Base-by-base conservation (phyloP, 2,329 filamentous ascomycete species). In the Alternaria gaisen region DNA sequence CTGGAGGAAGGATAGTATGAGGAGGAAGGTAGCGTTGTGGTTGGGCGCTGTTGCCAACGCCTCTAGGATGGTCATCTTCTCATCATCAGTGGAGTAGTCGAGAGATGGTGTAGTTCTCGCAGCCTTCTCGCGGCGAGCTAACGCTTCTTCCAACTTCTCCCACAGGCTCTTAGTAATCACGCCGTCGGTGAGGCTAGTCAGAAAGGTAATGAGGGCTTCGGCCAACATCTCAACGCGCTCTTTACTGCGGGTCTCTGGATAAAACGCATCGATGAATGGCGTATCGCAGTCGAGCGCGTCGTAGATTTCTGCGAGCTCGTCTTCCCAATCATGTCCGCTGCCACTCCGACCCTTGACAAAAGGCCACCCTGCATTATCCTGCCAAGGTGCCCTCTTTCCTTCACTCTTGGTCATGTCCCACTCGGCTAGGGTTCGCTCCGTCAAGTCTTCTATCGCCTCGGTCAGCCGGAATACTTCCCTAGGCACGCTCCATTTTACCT, bases 391-490 rank as follows among this genome's bases (percentile, higher is more conserved):
- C 26, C 65, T 72, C 28, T 74, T 68, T 18, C 65, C 69, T 20
- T 73, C 69, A 40, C 75, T 71, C 53, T 81, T 80, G 28, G 81
- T 84, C 87, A 89, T 90, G 47, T 82, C 83, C 86, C 86, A 89
- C 66, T 89, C 87, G 9, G 87, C 87, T 26, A 88, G 77, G 11
- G 86, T 83, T 34, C 87, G 83, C 66, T 87, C 85, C 28, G 82
- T 82, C 68, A 88, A 75, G 68, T 85, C 83, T 72, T 88, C 86
- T 77, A 97, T 85, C 11, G 89, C 87, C 76, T 97, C 92, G 5
- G 93, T 97, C 72, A 99, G 86, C 74, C 90, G 90, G 80, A 97
- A 96, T 9, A 98, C 84, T 77, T 97, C 94, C 62, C 91, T 89
- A 1, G 95, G 94, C 1, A 93, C 93, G 11, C 93, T 94, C 74